Percentiles rank a stretch among this genome's conserved stretches.
Conservation (phyloP, 768 basidiomycete species). For the Myochromella boudieri region DNA sequence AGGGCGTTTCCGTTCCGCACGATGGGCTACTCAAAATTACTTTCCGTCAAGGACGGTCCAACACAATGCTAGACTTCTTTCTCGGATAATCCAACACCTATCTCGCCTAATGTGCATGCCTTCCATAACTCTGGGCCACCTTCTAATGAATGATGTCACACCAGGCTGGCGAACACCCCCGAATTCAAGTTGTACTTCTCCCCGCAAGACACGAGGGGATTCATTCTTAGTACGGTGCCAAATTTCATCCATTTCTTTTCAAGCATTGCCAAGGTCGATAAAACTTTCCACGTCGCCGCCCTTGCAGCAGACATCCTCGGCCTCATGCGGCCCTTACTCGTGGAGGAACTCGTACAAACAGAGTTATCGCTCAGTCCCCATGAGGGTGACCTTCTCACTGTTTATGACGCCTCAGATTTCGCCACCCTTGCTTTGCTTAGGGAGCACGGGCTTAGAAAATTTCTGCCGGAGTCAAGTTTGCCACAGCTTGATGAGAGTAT, state of each 20-base stretch:
- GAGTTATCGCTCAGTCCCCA: conserved; percentile 2
- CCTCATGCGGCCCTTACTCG: conserved; percentile 10
- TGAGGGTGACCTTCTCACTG: conserved; percentile 3
- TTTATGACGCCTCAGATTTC: conserved; percentile 5
- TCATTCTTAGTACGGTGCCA: neutral
- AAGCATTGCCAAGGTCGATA: conserved; percentile 1
- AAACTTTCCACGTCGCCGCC: conserved; percentile 1
- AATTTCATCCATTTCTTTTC: conserved; percentile 4
- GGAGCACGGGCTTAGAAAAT: neutral
- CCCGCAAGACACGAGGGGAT: neutral
- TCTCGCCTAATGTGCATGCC: conserved; percentile 4
- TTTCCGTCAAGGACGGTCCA: neutral
- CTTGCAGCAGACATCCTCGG: conserved; percentile 11
- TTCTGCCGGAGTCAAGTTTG: neutral
- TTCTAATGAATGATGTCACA: neutral
- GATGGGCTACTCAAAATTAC: conserved; percentile 1
- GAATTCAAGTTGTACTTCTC: conserved; percentile 6
- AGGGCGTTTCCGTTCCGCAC: neutral
- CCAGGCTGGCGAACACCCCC: neutral
- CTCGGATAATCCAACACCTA: conserved; percentile 2
- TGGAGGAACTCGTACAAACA: conserved; percentile 3
- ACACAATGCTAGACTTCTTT: conserved; percentile 6
- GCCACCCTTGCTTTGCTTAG: conserved; percentile 5
- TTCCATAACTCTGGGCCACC: neutral
- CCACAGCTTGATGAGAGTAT: too few species aligned